A percentile compares a stretch with the other conserved stretches of the same genome.
phyloP scores from a whole-genome alignment of 2,329 filamentous ascomycete genomes.

The Beauveria asiatica region DNA sequence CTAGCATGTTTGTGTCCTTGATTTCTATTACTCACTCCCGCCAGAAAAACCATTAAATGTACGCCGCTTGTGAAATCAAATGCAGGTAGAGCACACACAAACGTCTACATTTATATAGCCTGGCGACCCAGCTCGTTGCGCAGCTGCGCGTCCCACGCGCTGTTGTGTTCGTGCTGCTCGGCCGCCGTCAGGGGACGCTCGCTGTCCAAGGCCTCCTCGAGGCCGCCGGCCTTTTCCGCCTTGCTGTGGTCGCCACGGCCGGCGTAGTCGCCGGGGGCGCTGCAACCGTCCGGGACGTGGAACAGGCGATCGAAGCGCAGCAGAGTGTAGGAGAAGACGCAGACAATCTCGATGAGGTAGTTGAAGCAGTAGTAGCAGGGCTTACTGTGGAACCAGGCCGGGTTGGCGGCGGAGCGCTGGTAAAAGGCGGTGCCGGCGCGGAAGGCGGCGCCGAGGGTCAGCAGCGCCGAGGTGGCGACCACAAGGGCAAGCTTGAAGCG shows the following conservation, averaged over 20 bases:
- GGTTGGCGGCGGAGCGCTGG: constrained; percentile 37
- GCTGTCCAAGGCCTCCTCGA: constrained; percentile 19
- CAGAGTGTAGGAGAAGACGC: constrained; percentile 58
- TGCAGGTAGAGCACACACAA: not conserved
- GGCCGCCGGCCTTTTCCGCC: constrained; percentile 11
- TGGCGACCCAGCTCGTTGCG: constrained; percentile 17
- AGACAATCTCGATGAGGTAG: constrained; percentile 63
- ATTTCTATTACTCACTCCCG: not conserved
- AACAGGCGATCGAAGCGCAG: constrained; percentile 68
- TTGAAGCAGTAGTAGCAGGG: constrained; percentile 74
- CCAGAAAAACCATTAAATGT: not conserved
- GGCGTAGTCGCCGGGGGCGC: constrained; percentile 44
- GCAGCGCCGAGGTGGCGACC: constrained; percentile 45
- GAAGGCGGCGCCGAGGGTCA: constrained; percentile 63
- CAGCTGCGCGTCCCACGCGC: constrained; percentile 17
- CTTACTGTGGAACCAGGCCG: constrained; percentile 64
- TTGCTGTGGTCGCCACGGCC: constrained; percentile 6
- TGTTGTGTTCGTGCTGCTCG: constrained; percentile 13
- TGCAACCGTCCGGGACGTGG: constrained; percentile 62
- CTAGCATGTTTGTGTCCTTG: not conserved
- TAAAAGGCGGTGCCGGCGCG: constrained; percentile 52
- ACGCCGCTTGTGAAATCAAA: constrained; percentile 1
- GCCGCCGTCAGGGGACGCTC: constrained; percentile 16
- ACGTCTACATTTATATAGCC: constrained; percentile 11
- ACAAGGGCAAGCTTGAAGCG: constrained; percentile 59